These are phyloP conservation scores for Phenoliferia sp. DNA, from an alignment of 1,284 basidiomycete genomes.

Conservation along the genomic window DNA sequence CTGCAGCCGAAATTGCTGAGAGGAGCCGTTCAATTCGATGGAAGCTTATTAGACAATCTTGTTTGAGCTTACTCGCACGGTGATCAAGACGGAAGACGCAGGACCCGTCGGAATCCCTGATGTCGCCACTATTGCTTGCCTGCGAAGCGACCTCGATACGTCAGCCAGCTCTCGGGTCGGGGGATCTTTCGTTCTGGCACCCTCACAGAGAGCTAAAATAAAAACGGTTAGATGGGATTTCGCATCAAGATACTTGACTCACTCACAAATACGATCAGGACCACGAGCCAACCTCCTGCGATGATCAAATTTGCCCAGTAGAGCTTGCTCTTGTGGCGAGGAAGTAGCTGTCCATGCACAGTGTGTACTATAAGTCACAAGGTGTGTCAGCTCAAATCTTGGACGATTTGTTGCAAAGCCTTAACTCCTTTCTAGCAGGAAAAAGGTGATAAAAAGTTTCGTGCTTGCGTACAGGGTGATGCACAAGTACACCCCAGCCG, in stretches of 20 bases:
- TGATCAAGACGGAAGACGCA: background rate
- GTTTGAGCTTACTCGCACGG: background rate
- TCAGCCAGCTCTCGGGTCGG: too few species aligned
- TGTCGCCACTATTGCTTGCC: background rate
- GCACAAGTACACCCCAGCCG: background rate
- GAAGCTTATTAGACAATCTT: too few species aligned
- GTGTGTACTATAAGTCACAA: background rate
- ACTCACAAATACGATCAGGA: background rate
- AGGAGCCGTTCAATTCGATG: too few species aligned
- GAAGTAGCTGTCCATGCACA: background rate
- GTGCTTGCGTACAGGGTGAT: background rate
- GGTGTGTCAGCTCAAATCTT: background rate
- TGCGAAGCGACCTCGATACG: too few species aligned
- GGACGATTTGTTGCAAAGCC: too few species aligned
- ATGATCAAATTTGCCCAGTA: background rate
- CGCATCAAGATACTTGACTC: too few species aligned
- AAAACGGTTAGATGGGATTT: too few species aligned
- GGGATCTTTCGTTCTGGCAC: too few species aligned
- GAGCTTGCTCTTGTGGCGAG: background rate
- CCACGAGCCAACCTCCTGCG: background rate
- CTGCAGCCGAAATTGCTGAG: background rate
- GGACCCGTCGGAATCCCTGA: background rate
- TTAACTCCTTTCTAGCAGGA: background rate
- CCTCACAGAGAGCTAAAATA: too few species aligned
- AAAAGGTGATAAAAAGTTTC: background rate